A percentile compares a stretch with the other conserved stretches of the same genome.
Conservation (phyloP, 116 monocot genomes). For the Phalaenopsis hybrid region DNA sequence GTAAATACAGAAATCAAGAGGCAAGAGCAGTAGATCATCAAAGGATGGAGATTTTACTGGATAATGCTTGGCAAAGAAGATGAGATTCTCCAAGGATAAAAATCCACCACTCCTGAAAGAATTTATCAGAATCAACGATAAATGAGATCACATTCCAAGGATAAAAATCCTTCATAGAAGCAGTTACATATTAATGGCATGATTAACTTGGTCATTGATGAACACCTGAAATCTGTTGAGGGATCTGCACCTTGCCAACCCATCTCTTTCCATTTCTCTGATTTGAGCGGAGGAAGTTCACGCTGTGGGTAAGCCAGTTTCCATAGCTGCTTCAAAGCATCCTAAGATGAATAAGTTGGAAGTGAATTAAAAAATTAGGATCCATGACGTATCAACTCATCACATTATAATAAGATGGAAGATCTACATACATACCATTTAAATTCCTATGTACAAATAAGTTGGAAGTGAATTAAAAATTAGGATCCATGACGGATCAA, state of each 20-base stretch:
- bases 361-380: too few relatives aligned
- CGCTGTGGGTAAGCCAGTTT: conserved; percentile 63
- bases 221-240: conserved; percentile 89
- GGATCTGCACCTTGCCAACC: conserved; percentile 93
- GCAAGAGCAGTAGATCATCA: not conserved
- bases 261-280: conserved; percentile 93
- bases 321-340: conserved; percentile 80
- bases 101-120: conserved; percentile 70
- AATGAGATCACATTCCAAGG: too few relatives aligned
- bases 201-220: not conserved
- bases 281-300: conserved; percentile 73
- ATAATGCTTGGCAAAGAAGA: conserved; percentile 75
- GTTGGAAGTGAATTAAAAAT: too few relatives aligned
- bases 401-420: too few relatives aligned
- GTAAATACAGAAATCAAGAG: not conserved
- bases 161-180: not conserved
- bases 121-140: not conserved
- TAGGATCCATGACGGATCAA: too few relatives aligned
- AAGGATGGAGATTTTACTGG: conserved; percentile 36
- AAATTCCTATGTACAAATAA: too few relatives aligned
- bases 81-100: conserved; percentile 86
- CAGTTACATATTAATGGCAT: not conserved
- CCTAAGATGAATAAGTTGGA: conserved; percentile 19
- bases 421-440: too few relatives aligned
- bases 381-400: too few relatives aligned